Evolutionary conservation across 164 flowering plant genomes (phyloP).

Genomic region (Echeveria elegans): DNA sequence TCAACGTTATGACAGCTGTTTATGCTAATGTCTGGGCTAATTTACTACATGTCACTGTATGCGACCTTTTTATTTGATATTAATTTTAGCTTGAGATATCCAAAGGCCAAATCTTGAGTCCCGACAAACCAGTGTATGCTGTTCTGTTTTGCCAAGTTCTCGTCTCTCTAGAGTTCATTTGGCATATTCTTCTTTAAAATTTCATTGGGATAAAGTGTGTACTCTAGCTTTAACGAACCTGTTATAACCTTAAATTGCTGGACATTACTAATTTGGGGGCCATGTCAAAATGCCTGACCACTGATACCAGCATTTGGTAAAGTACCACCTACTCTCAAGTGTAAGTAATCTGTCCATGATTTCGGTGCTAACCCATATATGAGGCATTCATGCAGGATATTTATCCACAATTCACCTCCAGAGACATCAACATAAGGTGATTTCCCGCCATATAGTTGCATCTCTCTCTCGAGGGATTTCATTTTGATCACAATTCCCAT

Average conservation of each 20-base stretch:
- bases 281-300: slow-evolving; percentile 62
- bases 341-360: slow-evolving; percentile 67
- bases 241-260: slow-evolving; percentile 53
- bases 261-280: slow-evolving; percentile 65
- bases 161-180: background rate
- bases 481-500: slow-evolving; percentile 47
- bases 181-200: slow-evolving; percentile 1
- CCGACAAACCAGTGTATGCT: slow-evolving; percentile 7
- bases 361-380: slow-evolving; percentile 52
- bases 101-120: slow-evolving; percentile 5
- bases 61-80: background rate
- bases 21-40: background rate
- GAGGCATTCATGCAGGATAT: slow-evolving; percentile 43
- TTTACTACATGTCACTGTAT: background rate
- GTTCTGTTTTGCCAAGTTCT: slow-evolving; percentile 1
- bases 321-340: slow-evolving; percentile 62
- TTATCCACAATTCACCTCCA: slow-evolving; percentile 61
- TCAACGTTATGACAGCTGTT: slow-evolving; percentile 12
- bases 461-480: slow-evolving; percentile 31
- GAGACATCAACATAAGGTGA: slow-evolving; percentile 47
- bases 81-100: background rate
- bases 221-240: slow-evolving; percentile 29
- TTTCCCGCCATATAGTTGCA: slow-evolving; percentile 24
- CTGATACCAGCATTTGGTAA: slow-evolving; percentile 65
- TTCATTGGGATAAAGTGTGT: background rate